Conservation (phyloP, 257 asterid genomes). For the Plectranthus barbatus region DNA sequence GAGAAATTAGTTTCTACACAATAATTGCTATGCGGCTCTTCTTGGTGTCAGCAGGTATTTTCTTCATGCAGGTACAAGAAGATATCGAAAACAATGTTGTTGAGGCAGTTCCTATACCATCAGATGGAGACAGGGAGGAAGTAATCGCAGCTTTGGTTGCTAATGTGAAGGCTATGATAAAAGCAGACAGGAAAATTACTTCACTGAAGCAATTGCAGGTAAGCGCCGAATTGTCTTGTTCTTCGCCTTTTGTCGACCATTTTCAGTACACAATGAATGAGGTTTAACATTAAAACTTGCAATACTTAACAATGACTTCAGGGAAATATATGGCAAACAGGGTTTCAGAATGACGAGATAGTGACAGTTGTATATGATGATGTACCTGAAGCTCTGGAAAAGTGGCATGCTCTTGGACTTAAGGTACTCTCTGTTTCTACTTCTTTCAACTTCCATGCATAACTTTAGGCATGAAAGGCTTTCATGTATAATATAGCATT, state of each 20-base stretch:
- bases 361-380: slow-evolving; percentile 16
- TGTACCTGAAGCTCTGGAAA: slow-evolving; percentile 15
- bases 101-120: slow-evolving; percentile 77
- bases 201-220: slow-evolving; percentile 89
- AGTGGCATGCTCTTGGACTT: slow-evolving; percentile 18
- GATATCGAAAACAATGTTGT: slow-evolving; percentile 56
- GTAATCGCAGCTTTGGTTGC: slow-evolving; percentile 74
- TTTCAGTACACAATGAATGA: not conserved
- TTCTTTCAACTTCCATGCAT: not conserved
- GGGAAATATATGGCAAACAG: slow-evolving; percentile 20
- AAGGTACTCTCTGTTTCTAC: slow-evolving; percentile 3
- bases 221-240: slow-evolving; percentile 2
- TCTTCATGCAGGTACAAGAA: slow-evolving; percentile 56
- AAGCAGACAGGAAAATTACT: slow-evolving; percentile 92
- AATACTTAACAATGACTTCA: not conserved
- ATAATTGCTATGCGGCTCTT: not conserved
- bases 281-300: not conserved
- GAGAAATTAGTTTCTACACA: not conserved
- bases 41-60: not conserved
- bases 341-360: slow-evolving; percentile 10
- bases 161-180: slow-evolving; percentile 85
- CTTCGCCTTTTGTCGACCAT: not conserved
- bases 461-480: not conserved
- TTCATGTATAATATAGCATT: not conserved
- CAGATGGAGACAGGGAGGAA: slow-evolving; percentile 58